A percentile compares a stretch with the other conserved stretches of the same genome.
Conservation (phyloP, 352 stramenopile genomes). For the Thalassiosira sp. region DNA sequence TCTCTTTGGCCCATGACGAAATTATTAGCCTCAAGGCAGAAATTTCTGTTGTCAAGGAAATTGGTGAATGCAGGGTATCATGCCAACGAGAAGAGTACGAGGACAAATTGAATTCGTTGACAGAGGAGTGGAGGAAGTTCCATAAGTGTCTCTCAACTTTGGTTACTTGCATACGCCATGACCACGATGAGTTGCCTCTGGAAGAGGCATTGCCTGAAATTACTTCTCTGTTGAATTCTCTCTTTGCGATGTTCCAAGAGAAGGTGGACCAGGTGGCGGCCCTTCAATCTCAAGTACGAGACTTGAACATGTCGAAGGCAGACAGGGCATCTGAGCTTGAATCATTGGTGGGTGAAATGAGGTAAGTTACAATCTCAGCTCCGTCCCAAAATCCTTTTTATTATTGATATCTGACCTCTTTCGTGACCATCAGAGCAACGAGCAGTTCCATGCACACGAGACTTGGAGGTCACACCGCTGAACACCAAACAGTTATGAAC, state of each 20-base stretch:
- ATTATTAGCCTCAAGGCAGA: slow-evolving; percentile 35
- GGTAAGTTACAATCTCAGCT: slow-evolving; percentile 20
- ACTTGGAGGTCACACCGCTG: not conserved
- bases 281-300: slow-evolving; percentile 10
- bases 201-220: slow-evolving; percentile 29
- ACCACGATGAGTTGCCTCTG: slow-evolving; percentile 21
- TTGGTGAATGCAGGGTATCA: slow-evolving; percentile 14
- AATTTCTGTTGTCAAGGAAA: slow-evolving; percentile 33
- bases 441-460: not conserved
- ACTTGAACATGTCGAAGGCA: not conserved
- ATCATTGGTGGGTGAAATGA: slow-evolving; percentile 15
- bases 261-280: slow-evolving; percentile 22
- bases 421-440: not conserved
- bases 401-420: not conserved
- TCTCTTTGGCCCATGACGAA: slow-evolving; percentile 31
- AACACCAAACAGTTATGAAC: slow-evolving; percentile 7
- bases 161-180: slow-evolving; percentile 12
- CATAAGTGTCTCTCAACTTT: no score
- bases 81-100: slow-evolving; percentile 29
- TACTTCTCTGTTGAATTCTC: slow-evolving; percentile 32
- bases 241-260: slow-evolving; percentile 27
- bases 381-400: not conserved
- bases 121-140: slow-evolving; percentile 10
- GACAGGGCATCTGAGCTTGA: slow-evolving; percentile 16
- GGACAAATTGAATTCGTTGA: slow-evolving; percentile 11